Evolutionary conservation across 495 filamentous ascomycete species (phyloP).

Genomic region (Massariosphaeria phaeospora): DNA sequence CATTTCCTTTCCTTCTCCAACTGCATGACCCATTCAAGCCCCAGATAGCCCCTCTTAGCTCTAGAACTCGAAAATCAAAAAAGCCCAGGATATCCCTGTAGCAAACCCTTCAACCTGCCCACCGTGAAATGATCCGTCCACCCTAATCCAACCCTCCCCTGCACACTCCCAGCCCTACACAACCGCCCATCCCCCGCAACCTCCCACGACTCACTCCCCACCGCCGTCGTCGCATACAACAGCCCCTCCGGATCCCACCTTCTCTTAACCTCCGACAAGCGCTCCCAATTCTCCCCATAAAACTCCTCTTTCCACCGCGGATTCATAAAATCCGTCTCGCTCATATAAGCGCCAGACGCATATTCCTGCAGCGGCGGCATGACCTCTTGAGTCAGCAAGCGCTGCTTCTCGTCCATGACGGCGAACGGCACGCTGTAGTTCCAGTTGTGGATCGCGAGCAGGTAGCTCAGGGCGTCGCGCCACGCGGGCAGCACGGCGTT

Average conservation of each 20-base stretch:
- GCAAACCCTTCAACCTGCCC: no score
- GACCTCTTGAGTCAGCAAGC: neutral
- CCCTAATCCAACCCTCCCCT: no score
- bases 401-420: neutral
- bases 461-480: constrained; percentile 13
- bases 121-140: no score
- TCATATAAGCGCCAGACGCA: constrained; percentile 21
- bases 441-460: constrained; percentile 1
- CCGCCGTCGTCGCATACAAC: constrained; percentile 13
- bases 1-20: no score
- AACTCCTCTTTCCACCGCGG: constrained; percentile 15
- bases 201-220: constrained; percentile 14
- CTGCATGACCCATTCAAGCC: no score
- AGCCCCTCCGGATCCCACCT: constrained; percentile 11
- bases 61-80: no score
- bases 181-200: constrained; percentile 46
- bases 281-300: constrained; percentile 12
- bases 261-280: constrained; percentile 4
- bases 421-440: constrained; percentile 8
- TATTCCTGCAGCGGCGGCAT: constrained; percentile 16
- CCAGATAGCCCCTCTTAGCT: no score
- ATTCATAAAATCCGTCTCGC: constrained; percentile 12
- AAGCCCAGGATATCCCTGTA: no score
- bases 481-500: constrained; percentile 27
- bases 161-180: neutral